These are phyloP conservation scores for Kalmusia sp. DNA, from an alignment of 2,329 filamentous ascomycete species.

Conservation along the genomic window DNA sequence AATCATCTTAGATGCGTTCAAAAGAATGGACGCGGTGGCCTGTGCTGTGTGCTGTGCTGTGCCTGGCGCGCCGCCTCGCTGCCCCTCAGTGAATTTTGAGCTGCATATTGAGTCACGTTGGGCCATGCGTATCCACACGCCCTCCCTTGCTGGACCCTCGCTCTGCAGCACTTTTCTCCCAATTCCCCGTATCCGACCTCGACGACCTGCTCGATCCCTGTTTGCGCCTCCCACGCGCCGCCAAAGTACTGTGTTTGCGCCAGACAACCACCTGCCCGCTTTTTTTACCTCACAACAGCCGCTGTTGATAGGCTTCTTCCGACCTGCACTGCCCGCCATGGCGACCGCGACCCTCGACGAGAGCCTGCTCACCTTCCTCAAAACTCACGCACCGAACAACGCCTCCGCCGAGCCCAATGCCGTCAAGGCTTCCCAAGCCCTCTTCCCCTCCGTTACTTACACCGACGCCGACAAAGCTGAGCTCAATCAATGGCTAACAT, in stretches of 20 bases:
- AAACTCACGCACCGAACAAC: constrained; percentile 47
- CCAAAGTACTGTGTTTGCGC: constrained; percentile 18
- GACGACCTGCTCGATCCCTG: constrained; percentile 10
- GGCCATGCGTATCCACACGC: constrained; percentile 30
- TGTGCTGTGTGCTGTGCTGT: constrained; percentile 25
- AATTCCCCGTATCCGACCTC: constrained; percentile 16
- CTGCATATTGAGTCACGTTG: constrained; percentile 36
- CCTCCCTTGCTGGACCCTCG: constrained; percentile 24
- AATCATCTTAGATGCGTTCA: neutral
- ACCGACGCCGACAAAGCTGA: constrained; percentile 81
- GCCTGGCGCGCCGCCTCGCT: constrained; percentile 10
- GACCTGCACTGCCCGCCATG: constrained; percentile 39
- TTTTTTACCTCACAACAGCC: constrained; percentile 44
- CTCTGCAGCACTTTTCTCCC: constrained; percentile 31
- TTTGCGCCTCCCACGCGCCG: constrained; percentile 3
- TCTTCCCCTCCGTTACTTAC: constrained; percentile 75
- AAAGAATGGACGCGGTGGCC: neutral
- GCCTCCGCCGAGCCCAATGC: constrained; percentile 44
- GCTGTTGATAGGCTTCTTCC: constrained; percentile 39
- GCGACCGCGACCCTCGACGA: constrained; percentile 44
- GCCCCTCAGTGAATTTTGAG: constrained; percentile 34
- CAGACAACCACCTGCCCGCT: constrained; percentile 21
- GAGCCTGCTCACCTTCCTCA: constrained; percentile 43
- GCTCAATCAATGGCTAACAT: constrained; percentile 87
- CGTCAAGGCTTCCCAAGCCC: constrained; percentile 61